Evolutionary conservation across 2,329 filamentous ascomycete genomes (phyloP), one percentile per base, ranked within the genome.

Genomic region (Sporothrix luriei): DNA sequence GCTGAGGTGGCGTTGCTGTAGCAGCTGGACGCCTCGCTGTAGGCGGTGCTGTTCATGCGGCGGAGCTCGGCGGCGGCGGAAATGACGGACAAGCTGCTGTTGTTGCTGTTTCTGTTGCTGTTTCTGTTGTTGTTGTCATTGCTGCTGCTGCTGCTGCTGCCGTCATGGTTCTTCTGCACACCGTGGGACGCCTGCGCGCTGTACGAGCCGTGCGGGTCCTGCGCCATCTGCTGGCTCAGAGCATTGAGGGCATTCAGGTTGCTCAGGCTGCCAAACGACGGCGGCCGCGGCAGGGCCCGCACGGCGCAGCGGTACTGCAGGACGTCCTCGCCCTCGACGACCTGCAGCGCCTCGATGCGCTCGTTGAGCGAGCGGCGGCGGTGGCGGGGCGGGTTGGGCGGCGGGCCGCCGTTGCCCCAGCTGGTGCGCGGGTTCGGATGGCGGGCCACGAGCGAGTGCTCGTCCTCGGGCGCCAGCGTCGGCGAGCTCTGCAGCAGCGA

Each of bases 11-110:
- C 73, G 29, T 66, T 68, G 73, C 75, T 77, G 72, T 73, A 80
- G 1, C 74, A 74, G 55, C 79, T 73, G 0, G 82, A 82, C 1
- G 79, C 78, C 21, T 76, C 76, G 77, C 82, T 84, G 69, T 80
- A 78, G 2, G 80, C 78, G 74, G 81, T 57, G 76, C 83, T 86
- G 78, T 88, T 87, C 84, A 87, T 87, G 66, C 85, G 80, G 11
- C 85, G 81, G 69, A 88, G 82, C 75, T 86, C 82, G 21, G 81
- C 80, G 40, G 87, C 82, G 2, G 84, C 80, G 71, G 76, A 78
- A n/a, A 80, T 77, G 14, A 84, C 75, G 16, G 70, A 70, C 69
- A 55, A 21, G 43, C 49, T 26, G 11, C 21, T 54, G 38, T 14
- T 38, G 11, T 54, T 62, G 29, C 29, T 29, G 29, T 29, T n/a